Base-by-base conservation (phyloP, 176 grass and related monocot species). In the Luzula sylvatica region DNA sequence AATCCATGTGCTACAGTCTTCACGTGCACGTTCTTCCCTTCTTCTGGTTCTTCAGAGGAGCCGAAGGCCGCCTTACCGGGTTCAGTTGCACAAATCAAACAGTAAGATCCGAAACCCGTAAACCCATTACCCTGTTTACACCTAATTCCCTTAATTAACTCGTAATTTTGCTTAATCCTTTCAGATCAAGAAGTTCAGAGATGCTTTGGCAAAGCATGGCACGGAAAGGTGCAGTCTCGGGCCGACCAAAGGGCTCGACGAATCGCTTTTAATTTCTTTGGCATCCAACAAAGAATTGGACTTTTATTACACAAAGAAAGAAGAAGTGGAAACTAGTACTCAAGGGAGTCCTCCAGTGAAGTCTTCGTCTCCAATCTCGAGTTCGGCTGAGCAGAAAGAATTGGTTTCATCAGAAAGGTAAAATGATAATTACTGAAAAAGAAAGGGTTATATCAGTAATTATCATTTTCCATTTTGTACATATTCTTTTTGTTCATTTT, bases 51-150 rank as follows among this genome's bases (percentile, higher is more conserved):
- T 92, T 84, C 30, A 69, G 76, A 19, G 87, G 87, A 71, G 72
- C 69, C 13, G 73, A 92, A 20, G 87, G 87, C 7, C 58, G 65
- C 1, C 54, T 92, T 23, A 84, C 80, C 42, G 85, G 87, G 76
- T 92, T 92, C 76, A 92, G 87, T 57, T 92, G 87, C 54, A 92
- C 87, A 13, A 92, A 92, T 53, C 73, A 80, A 67, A n/a, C n/a
- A n/a, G n/a, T n/a, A n/a, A n/a, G n/a, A n/a, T n/a, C n/a, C n/a
- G n/a, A n/a, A n/a, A n/a, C n/a, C n/a, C n/a, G n/a, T n/a, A n/a
- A n/a, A n/a, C n/a, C n/a, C n/a, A n/a, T n/a, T n/a, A n/a, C n/a
- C 83, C 87, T 1, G 87, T 92, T 8, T 15, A 4, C 1, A 14
- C n/a, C n/a, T 40, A 11, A 30, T 40, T 56, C 39, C 23, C 11